Conservation (phyloP, 2,329 filamentous ascomycete genomes). For the Arthrobotrys musiformis region DNA sequence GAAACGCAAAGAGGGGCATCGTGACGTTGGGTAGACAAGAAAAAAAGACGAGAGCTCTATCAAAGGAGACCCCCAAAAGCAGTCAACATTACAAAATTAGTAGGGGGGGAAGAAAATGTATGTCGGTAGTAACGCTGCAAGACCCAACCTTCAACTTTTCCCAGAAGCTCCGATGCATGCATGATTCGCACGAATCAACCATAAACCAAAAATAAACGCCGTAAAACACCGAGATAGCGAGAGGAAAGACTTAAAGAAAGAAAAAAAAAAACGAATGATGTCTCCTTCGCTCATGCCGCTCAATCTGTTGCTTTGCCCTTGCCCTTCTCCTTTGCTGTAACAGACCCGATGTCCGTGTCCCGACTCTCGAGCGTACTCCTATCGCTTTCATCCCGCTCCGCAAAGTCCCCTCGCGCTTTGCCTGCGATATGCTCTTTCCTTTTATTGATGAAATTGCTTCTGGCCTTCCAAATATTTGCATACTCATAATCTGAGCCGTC, state of each 20-base stretch:
- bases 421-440: conserved; percentile 49
- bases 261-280: not conserved
- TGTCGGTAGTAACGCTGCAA: not conserved
- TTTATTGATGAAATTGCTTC: conserved; percentile 33
- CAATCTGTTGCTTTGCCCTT: conserved; percentile 43
- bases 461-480: conserved; percentile 44
- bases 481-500: conserved; percentile 46
- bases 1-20: conserved; percentile 6
- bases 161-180: conserved; percentile 10
- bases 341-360: conserved; percentile 16
- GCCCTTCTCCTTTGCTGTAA: conserved; percentile 31
- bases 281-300: not conserved
- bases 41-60: not conserved
- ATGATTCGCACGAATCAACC: not conserved
- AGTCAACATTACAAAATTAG: conserved; percentile 50
- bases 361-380: conserved; percentile 40
- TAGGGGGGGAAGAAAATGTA: conserved; percentile 18
- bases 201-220: conserved; percentile 14
- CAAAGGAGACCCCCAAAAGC: conserved; percentile 5
- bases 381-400: conserved; percentile 42
- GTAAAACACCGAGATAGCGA: not conserved
- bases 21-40: conserved; percentile 10
- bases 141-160: conserved; percentile 35
- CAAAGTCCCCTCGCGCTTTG: conserved; percentile 37
- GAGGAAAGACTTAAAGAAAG: conserved; percentile 2